Conservation (phyloP, 345 rosid genomes). For the Rhodomyrtus tomentosa region DNA sequence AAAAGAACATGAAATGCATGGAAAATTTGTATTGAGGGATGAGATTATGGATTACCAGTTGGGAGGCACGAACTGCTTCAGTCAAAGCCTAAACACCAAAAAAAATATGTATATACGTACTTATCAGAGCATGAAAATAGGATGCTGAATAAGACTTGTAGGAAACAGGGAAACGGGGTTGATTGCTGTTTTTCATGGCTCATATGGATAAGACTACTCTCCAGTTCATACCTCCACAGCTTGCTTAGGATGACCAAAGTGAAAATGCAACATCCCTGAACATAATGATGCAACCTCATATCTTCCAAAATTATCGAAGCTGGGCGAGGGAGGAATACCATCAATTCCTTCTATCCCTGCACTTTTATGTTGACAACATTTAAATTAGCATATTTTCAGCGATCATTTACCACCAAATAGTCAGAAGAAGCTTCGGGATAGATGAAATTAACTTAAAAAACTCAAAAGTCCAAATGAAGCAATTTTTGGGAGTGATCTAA, state of each 20-base stretch:
- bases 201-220: neutral
- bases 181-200: neutral
- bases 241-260: constrained; percentile 93
- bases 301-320: constrained; percentile 48
- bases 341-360: constrained; percentile 97
- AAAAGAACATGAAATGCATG: neutral
- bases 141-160: neutral
- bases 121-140: neutral
- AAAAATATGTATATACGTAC: neutral
- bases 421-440: neutral
- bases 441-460: neutral
- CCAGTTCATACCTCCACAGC: constrained; percentile 67
- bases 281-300: constrained; percentile 77
- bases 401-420: neutral
- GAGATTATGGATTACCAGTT: constrained; percentile 40
- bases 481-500: neutral
- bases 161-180: neutral
- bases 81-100: constrained; percentile 55
- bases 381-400: constrained; percentile 22
- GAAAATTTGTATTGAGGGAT: neutral
- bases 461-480: neutral
- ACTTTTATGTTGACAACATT: constrained; percentile 46
- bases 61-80: constrained; percentile 85
- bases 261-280: constrained; percentile 92
- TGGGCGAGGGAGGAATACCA: constrained; percentile 43